These are phyloP conservation scores for Fagopyrum tataricum DNA, from an alignment of 148 eudicot genomes.

Conservation along the genomic window DNA sequence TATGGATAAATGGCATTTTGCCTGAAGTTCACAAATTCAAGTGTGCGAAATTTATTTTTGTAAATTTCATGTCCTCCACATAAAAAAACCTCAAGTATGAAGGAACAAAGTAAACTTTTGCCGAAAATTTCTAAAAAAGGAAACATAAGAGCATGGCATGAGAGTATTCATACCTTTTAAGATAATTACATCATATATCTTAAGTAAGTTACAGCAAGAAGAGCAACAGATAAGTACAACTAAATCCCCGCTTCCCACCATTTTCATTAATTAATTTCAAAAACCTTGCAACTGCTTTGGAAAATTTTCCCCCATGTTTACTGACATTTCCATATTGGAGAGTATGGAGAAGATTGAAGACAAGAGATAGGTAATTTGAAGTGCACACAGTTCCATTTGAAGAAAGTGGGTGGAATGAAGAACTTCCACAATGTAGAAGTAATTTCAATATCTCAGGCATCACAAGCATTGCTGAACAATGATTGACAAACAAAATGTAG, in stretches of 20 bases:
- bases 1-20: not conserved
- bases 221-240: not conserved
- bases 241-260: not conserved
- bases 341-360: not conserved
- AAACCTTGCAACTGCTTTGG: not conserved
- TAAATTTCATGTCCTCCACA: not conserved
- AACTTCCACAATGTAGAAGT: not conserved
- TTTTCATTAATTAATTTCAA: not conserved
- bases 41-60: not conserved
- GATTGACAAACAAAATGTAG: not conserved
- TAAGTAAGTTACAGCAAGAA: not conserved
- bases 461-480: not conserved
- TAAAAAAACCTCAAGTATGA: not conserved
- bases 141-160: not conserved
- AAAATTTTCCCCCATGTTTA: not conserved
- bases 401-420: not conserved
- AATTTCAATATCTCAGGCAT: not conserved
- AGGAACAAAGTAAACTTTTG: not conserved
- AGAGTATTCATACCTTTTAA: not conserved
- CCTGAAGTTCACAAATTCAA: not conserved
- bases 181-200: too few species aligned
- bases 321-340: not conserved
- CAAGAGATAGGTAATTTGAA: not conserved
- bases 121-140: not conserved
- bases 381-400: not conserved